Percentiles rank a stretch among this genome's conserved stretches.
These are phyloP conservation scores for Raphanus sativus DNA, from an alignment of 345 rosid species.

Conservation along the genomic window DNA sequence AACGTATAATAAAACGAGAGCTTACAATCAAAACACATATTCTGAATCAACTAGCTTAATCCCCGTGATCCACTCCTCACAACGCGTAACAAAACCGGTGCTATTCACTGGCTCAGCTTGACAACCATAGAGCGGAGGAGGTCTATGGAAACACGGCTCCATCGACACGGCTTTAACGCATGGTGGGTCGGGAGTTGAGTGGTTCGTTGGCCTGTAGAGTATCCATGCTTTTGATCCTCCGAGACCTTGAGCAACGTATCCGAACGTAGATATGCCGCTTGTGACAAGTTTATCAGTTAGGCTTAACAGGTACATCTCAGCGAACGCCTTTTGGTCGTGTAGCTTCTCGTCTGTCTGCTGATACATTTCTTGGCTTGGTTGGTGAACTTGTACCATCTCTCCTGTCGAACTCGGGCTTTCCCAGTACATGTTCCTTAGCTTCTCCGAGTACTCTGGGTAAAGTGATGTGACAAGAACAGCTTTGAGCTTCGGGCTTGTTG, in stretches of 20 bases:
- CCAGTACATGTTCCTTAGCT: conserved; percentile 18
- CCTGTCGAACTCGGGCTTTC: conserved; percentile 23
- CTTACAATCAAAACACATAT: too few species aligned
- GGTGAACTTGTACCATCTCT: conserved; percentile 35
- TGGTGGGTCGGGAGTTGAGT: conserved; percentile 36
- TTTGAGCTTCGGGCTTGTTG: conserved; percentile 18
- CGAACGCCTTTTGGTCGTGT: conserved; percentile 41
- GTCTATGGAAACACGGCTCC: conserved; percentile 43
- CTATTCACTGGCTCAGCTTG: conserved; percentile 15
- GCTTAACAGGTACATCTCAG: conserved; percentile 41
- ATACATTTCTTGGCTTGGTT: conserved; percentile 38
- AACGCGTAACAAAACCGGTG: conserved; percentile 32
- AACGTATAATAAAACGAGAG: too few species aligned
- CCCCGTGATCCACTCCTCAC: conserved; percentile 39
- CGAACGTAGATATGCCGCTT: conserved; percentile 38
- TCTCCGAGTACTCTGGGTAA: conserved; percentile 20
- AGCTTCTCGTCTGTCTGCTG: conserved; percentile 32
- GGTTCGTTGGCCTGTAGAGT: conserved; percentile 27
- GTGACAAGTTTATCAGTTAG: conserved; percentile 39
- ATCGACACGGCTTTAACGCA: conserved; percentile 33
- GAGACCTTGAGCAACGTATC: conserved; percentile 41
- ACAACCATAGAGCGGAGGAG: conserved; percentile 33
- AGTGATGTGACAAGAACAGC: conserved; percentile 45
- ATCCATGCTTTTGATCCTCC: conserved; percentile 41
- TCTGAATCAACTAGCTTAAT: conserved; percentile 32